Percentiles rank a stretch among this genome's conserved stretches.
Evolutionary conservation across 495 filamentous ascomycete genomes (phyloP).

Genomic region (Entonaema liquescens): DNA sequence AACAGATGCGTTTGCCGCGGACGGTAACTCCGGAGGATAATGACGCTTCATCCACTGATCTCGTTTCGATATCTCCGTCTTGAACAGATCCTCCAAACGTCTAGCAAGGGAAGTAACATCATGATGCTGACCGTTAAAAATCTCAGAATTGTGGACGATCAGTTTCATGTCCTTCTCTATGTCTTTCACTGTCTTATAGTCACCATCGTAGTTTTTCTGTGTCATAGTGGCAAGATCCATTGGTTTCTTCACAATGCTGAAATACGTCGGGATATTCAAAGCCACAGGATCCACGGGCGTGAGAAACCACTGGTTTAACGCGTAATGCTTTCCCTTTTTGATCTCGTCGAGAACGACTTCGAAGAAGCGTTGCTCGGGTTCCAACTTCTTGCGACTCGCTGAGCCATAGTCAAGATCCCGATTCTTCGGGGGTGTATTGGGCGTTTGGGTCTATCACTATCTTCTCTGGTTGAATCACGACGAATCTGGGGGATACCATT

Average conservation of each 20-base stretch:
- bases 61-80: slow-evolving; percentile 76
- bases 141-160: slow-evolving; percentile 89
- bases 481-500: slow-evolving; percentile 92
- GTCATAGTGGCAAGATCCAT: slow-evolving; percentile 89
- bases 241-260: slow-evolving; percentile 91
- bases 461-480: slow-evolving; percentile 79
- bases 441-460: slow-evolving; percentile 83
- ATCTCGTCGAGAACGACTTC: slow-evolving; percentile 82
- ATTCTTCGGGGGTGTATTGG: slow-evolving; percentile 91
- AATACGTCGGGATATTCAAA: slow-evolving; percentile 91
- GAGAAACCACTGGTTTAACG: slow-evolving; percentile 74
- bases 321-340: slow-evolving; percentile 73
- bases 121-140: slow-evolving; percentile 87
- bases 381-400: slow-evolving; percentile 87
- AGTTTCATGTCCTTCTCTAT: slow-evolving; percentile 83
- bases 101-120: slow-evolving; percentile 74
- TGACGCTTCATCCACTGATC: slow-evolving; percentile 78
- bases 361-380: slow-evolving; percentile 89
- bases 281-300: slow-evolving; percentile 91
- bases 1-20: slow-evolving; percentile 50
- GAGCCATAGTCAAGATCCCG: slow-evolving; percentile 86
- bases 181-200: slow-evolving; percentile 84
- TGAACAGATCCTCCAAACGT: slow-evolving; percentile 74
- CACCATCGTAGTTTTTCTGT: slow-evolving; percentile 77
- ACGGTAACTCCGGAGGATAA: slow-evolving; percentile 65